phyloP scores from a whole-genome alignment of 108 stramenopile species.

The Cyclotella sp. region DNA sequence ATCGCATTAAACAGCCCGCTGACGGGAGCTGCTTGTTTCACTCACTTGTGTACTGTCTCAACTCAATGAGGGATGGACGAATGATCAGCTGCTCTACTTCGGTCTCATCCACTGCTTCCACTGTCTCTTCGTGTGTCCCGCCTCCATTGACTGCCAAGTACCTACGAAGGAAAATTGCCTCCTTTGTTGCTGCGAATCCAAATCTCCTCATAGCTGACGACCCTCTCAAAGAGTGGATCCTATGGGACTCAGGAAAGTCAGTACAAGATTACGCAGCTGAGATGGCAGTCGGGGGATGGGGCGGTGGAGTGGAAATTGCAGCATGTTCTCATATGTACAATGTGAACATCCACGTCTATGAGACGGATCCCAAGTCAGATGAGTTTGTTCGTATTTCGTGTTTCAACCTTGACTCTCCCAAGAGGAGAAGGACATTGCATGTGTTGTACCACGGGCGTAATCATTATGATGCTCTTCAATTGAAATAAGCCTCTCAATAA shows the following conservation, averaged over 20 bases:
- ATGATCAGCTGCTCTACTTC: conserved; percentile 6
- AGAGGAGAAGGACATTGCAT: conserved; percentile 8
- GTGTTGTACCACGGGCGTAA: conserved; percentile 23
- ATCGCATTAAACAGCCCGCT: conserved; percentile 4
- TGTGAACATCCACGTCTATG: conserved; percentile 18
- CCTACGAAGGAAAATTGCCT: conserved; percentile 12
- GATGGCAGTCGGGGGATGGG: conserved; percentile 22
- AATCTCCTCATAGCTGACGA: conserved; percentile 22
- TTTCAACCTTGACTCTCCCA: conserved; percentile 3
- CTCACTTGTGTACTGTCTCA: conserved; percentile 23
- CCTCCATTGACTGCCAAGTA: conserved; percentile 6
- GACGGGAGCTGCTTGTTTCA: conserved; percentile 22
- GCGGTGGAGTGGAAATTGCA: conserved; percentile 20
- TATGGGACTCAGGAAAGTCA: conserved; percentile 22
- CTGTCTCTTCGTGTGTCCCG: neutral
- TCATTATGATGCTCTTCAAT: conserved; percentile 28
- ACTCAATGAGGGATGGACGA: conserved; percentile 6
- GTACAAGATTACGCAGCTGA: conserved; percentile 10
- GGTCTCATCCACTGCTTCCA: conserved; percentile 4
- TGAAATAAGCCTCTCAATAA: conserved; percentile 1
- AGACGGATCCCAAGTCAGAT: neutral
- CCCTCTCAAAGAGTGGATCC: conserved; percentile 10
- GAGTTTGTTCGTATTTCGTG: conserved; percentile 20
- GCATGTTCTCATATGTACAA: conserved; percentile 16
- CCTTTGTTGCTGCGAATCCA: conserved; percentile 1